Percentiles rank a stretch among this genome's conserved stretches.
Conservation (phyloP, 805 yeast species). For the Wickerhamiella qilinensis region DNA sequence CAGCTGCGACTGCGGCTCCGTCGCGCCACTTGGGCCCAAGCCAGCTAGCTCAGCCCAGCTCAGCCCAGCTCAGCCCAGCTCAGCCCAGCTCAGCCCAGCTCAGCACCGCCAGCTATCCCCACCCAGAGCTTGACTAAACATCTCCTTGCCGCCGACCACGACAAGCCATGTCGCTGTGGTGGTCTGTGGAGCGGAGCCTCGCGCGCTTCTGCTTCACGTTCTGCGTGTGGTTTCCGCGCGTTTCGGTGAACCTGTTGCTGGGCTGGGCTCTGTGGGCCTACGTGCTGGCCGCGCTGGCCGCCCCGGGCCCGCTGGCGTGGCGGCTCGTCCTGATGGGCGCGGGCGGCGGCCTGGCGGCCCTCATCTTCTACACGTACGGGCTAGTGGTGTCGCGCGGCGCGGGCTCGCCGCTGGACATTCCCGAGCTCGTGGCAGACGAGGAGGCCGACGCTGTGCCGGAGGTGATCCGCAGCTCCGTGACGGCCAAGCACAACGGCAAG, state of each 20-base stretch:
- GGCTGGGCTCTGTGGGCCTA: constrained; percentile 20
- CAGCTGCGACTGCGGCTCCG: no score
- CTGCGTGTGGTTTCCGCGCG: constrained; percentile 20
- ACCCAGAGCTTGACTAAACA: no score
- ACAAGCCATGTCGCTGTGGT: constrained; percentile 2
- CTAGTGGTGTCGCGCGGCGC: constrained; percentile 18
- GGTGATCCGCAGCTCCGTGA: constrained; percentile 16
- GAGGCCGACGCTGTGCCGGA: constrained; percentile 18
- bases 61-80: no score
- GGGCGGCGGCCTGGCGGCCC: neutral
- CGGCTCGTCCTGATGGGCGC: neutral
- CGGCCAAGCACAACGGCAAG: constrained; percentile 27
- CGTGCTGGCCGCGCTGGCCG: constrained; percentile 2
- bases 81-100: no score
- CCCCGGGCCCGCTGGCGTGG: neutral
- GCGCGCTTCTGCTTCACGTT: constrained; percentile 9
- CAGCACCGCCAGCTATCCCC: no score
- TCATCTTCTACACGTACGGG: constrained; percentile 12
- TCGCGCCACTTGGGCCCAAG: no score
- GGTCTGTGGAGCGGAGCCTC: constrained; percentile 7
- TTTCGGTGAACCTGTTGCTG: constrained; percentile 16
- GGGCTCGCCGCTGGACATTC: constrained; percentile 21
- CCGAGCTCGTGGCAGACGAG: constrained; percentile 13
- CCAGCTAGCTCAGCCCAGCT: no score
- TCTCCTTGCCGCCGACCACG: no score